Evolutionary conservation across 2,329 filamentous ascomycete genomes (phyloP).

Genomic region (Epichloe gansuensis): DNA sequence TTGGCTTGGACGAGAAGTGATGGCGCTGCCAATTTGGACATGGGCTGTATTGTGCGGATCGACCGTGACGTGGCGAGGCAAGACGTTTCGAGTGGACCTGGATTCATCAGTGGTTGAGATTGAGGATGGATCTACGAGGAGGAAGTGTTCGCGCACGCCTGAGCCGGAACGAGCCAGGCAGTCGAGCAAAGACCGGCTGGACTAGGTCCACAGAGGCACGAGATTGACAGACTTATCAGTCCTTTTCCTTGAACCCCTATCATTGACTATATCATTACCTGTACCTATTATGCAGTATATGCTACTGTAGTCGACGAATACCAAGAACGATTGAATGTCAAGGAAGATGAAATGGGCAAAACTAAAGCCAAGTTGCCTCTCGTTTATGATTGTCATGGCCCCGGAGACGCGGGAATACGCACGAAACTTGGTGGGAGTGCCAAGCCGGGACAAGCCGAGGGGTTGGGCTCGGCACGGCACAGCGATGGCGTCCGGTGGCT

Average conservation of each 20-base stretch:
- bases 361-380: not conserved
- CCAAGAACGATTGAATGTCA: not conserved
- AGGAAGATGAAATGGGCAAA: not conserved
- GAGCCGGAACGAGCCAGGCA: slow-evolving; percentile 12
- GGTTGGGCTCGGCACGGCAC: not conserved
- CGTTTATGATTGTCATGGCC: not conserved
- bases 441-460: not conserved
- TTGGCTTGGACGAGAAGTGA: slow-evolving; percentile 72
- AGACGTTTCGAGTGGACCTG: slow-evolving; percentile 65
- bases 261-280: not conserved
- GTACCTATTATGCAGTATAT: not conserved
- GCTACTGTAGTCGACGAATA: not conserved
- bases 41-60: slow-evolving; percentile 84
- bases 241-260: not conserved
- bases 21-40: slow-evolving; percentile 82
- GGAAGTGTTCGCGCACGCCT: slow-evolving; percentile 8
- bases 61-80: slow-evolving; percentile 78
- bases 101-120: slow-evolving; percentile 63
- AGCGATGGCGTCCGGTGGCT: not conserved
- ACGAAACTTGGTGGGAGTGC: not conserved
- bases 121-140: not conserved
- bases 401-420: not conserved
- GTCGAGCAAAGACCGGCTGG: slow-evolving; percentile 15
- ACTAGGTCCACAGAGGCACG: slow-evolving; percentile 7
- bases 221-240: not conserved